phyloP scores from a whole-genome alignment of 2,329 filamentous ascomycete species.

The Graphiopsis chlorocephala region DNA sequence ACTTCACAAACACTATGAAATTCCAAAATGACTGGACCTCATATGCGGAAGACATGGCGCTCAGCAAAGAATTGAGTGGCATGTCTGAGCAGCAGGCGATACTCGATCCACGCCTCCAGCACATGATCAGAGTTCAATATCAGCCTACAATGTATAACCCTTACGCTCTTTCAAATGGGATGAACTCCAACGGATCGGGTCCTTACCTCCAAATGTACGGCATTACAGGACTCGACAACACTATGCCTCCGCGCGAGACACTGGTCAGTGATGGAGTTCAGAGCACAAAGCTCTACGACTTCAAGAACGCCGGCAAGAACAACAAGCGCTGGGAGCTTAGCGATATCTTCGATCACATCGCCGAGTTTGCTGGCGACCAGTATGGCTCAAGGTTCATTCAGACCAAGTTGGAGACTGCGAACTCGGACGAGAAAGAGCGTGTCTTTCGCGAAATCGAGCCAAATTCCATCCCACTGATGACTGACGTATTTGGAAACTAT shows the following conservation, averaged over 20 bases:
- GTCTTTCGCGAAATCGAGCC: slow-evolving; percentile 84
- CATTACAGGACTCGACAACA: slow-evolving; percentile 39
- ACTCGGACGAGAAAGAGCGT: slow-evolving; percentile 91
- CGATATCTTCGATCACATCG: slow-evolving; percentile 82
- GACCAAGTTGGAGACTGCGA: slow-evolving; percentile 83
- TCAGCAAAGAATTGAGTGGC: slow-evolving; percentile 24
- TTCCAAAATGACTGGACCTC: slow-evolving; percentile 45
- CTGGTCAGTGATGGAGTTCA: slow-evolving; percentile 61
- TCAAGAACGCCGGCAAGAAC: slow-evolving; percentile 69
- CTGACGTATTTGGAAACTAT: slow-evolving; percentile 96
- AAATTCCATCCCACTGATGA: slow-evolving; percentile 86
- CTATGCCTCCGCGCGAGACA: slow-evolving; percentile 51
- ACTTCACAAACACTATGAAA: slow-evolving; percentile 43
- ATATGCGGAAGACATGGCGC: neutral
- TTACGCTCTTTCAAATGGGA: slow-evolving; percentile 36
- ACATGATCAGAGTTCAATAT: slow-evolving; percentile 38
- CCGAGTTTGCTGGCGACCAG: slow-evolving; percentile 94
- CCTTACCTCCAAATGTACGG: slow-evolving; percentile 37
- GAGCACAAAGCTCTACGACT: slow-evolving; percentile 75
- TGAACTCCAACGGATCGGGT: slow-evolving; percentile 36
- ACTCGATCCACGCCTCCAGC: slow-evolving; percentile 37
- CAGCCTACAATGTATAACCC: slow-evolving; percentile 29
- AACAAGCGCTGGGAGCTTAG: slow-evolving; percentile 78
- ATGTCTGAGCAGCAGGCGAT: slow-evolving; percentile 39
- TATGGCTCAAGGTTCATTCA: slow-evolving; percentile 96